Evolutionary conservation across 441 rosid species (phyloP), one percentile per base, ranked within the genome.

Genomic region (Breynia disticha): DNA sequence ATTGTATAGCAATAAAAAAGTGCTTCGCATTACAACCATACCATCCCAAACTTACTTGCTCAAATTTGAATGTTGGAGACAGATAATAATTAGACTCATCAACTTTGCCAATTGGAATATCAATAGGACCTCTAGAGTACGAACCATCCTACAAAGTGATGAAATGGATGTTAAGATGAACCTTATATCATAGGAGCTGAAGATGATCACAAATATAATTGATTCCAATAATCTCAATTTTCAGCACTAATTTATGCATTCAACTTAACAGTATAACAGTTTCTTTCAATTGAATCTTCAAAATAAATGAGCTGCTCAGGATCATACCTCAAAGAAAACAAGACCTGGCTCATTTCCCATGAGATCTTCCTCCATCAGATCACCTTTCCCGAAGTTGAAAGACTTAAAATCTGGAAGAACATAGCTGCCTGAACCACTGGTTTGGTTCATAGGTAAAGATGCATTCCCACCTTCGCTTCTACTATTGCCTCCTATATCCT

Each of bases 301-400:
- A 37, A 43, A 53, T 24, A 54, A 49, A 38, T 15, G 2, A 19
- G 11, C 24, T 17, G 3, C 24, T 17, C 14, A 21, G 7, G 10
- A 21, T 52, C 66, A 57, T 75, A 89, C 97, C 95, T 90, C 98
- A 14, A 87, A 90, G 80, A 74, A 87, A 67, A 83, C 76, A 24
- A 90, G 84, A 13, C 96, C 96, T 28, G 85, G 78, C 57, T 87
- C 87, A 50, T 77, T 72, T 41, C 70, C 90, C 90, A 87, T 87
- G 45, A 76, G 72, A 69, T 85, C 95, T 57, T 87, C 95, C 79
- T 90, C 97, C 88, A 87, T 80, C 48, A 85, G 61, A 72, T 90
- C 97, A 68, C 93, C 79, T 9, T 60, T 55, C 67, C 63, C 77
- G 60, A 81, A 59, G 71, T 83, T 57, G 74, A 87, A 83, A 64